Percentiles rank a stretch among this genome's conserved stretches.
Conservation (phyloP, 495 filamentous ascomycete species). For the Ascodesmis nigricans region DNA sequence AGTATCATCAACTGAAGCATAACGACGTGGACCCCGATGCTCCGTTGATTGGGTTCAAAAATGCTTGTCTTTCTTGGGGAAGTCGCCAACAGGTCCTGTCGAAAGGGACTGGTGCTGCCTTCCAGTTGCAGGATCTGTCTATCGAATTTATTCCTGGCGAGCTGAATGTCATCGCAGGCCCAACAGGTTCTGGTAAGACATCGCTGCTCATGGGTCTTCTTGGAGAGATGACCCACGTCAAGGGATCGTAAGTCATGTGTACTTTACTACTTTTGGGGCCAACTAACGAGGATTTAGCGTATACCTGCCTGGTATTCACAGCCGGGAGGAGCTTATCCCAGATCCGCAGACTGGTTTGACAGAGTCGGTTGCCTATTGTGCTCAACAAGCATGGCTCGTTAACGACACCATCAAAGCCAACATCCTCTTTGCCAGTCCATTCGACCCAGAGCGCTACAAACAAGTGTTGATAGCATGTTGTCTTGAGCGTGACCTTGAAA, state of each 20-base stretch:
- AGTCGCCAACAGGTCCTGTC: slow-evolving; percentile 36
- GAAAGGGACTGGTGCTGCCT: slow-evolving; percentile 37
- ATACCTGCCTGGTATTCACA: slow-evolving; percentile 58
- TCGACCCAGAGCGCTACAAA: slow-evolving; percentile 65
- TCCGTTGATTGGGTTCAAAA: slow-evolving; percentile 55
- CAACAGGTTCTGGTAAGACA: slow-evolving; percentile 87
- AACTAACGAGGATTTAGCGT: slow-evolving; percentile 32
- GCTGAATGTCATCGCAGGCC: slow-evolving; percentile 77
- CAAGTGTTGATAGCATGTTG: slow-evolving; percentile 79
- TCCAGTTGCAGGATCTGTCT: slow-evolving; percentile 63
- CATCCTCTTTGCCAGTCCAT: slow-evolving; percentile 72
- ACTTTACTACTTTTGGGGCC: no score
- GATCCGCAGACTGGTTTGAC: slow-evolving; percentile 71
- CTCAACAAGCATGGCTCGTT: slow-evolving; percentile 93
- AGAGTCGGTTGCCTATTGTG: slow-evolving; percentile 88
- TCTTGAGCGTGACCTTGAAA: slow-evolving; percentile 77
- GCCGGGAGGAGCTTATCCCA: slow-evolving; percentile 57
- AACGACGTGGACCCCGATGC: slow-evolving; percentile 37
- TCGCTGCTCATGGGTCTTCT: slow-evolving; percentile 89
- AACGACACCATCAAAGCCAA: slow-evolving; percentile 94
- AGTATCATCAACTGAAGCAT: slow-evolving; percentile 63
- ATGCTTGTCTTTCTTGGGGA: slow-evolving; percentile 79
- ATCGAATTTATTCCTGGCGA: slow-evolving; percentile 54
- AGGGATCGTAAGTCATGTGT: slow-evolving; percentile 30
- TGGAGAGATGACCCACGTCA: slow-evolving; percentile 81